Base-by-base conservation (phyloP, 106 monocot genomes). In the Dactylorhiza incarnata region DNA sequence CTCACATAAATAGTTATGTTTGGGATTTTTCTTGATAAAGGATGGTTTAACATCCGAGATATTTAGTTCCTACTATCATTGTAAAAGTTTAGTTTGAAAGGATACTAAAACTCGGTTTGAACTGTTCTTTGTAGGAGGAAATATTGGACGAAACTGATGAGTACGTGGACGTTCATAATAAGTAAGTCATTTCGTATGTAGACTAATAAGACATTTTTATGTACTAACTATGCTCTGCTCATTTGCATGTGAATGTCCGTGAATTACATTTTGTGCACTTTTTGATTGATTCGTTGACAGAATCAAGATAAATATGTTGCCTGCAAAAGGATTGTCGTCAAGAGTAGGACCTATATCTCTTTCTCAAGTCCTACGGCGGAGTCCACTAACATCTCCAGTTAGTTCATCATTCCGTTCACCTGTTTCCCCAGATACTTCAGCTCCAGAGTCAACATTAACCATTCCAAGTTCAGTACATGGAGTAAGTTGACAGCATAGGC, bases 61-160 rank as follows among this genome's bases (percentile, higher is more conserved):
- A 17, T 66, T 70, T 11, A 72, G 20, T 48, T 49, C 11, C 9
- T 16, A 55, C 10, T 16, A 9, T 74, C 16, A 9, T 74, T 49
- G 8, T 17, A 48, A 46, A 48, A 46, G 46, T 20, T 37, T 22
- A 23, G 25, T 22, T 22, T 48, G 6, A 9, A 11, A 16, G 11
- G 49, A 19, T 53, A 2, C 54, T 55, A 43, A 53, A 44, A 74
- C 26, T 74, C 26, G n/a, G 5, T 37, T 73, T 73, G 20, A 22
- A 54, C 37, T 74, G 54, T 6, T 74, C 70, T 37, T 13, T 73
- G 81, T 26, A 85, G 85, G 85, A 85, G 81, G 85, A 85, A 65
- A 85, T 85, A 81, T 70, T 85, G 75, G 85, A 85, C 76, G 85
- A 85, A 78, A 85, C 85, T 26, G 85, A 85, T 81, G 85, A 85